Conservation (phyloP, 352 stramenopile species). For the Pythium phragmitis region DNA sequence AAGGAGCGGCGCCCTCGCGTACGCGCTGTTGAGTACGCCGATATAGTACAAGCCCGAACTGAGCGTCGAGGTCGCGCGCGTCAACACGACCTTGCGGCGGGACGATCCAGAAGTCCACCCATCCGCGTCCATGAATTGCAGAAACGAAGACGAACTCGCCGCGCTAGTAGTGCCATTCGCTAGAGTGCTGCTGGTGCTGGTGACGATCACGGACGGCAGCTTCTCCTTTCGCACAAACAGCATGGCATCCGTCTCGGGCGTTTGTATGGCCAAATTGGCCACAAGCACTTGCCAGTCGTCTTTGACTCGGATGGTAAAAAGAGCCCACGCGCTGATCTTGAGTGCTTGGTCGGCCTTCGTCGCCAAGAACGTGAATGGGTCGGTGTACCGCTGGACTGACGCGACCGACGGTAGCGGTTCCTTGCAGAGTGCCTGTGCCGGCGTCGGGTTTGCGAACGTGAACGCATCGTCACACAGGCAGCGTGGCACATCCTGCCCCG, state of each 20-base stretch:
- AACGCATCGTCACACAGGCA: constrained; percentile 73
- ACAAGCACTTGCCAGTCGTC: constrained; percentile 64
- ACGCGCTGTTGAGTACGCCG: constrained; percentile 70
- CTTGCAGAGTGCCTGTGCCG: constrained; percentile 56
- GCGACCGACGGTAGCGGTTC: constrained; percentile 55
- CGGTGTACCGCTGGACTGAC: constrained; percentile 54
- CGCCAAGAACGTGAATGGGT: constrained; percentile 42
- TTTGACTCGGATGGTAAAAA: constrained; percentile 59
- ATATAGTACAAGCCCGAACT: constrained; percentile 77
- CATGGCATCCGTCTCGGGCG: constrained; percentile 61
- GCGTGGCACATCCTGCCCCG: constrained; percentile 30
- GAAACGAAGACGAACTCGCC: constrained; percentile 22
- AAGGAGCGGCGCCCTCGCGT: constrained; percentile 44
- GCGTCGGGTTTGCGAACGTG: constrained; percentile 41
- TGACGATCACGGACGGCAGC: constrained; percentile 35
- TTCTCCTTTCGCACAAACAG: constrained; percentile 70
- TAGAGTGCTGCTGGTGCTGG: constrained; percentile 12
- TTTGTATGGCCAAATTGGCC: constrained; percentile 37
- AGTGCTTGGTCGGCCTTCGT: constrained; percentile 48
- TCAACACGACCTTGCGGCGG: constrained; percentile 57
- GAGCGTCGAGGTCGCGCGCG: constrained; percentile 56
- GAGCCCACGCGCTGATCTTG: constrained; percentile 45
- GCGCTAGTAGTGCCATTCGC: background rate
- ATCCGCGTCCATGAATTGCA: constrained; percentile 55
- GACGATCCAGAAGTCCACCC: constrained; percentile 42